Base-by-base conservation (phyloP, 345 rosid species). In the Angophora floribunda region DNA sequence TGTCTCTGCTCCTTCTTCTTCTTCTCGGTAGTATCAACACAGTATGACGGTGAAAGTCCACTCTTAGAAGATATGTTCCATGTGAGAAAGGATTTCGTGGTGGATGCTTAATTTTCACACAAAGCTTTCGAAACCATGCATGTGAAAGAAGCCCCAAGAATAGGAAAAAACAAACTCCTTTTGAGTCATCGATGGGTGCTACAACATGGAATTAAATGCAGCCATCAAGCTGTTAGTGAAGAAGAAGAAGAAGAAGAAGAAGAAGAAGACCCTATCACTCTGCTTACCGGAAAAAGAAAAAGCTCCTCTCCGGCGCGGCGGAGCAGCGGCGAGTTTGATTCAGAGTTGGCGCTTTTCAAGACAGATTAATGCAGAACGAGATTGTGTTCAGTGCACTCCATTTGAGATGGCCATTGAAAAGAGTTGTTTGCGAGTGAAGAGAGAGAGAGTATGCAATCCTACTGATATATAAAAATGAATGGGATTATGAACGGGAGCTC, bases 71-170 rank as follows among this genome's bases (percentile, higher is more conserved):
- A 89, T 89, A 87, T 85, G 70, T 79, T 91, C 82, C 91, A 89
- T 91, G 90, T 90, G 92, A 86, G 86, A 88, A 82, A 86, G 80
- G 88, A 82, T 51, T 61, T 28, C 21, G 87, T 41, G 85, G 86
- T 45, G 89, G 85, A 88, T 86, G 91, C 92, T 91, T 92, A 75
- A 88, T 89, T 82, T 90, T 87, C 87, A 91, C 97, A 93, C 96
- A 89, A 95, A 85, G 91, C 88, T 87, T 91, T 90, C 93, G 92
- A 92, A 93, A 61, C 91, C 91, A 85, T 90, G 92, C 95, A 94
- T 93, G 96, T 95, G 96, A 91, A 88, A 88, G 89, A 85, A 88
- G 41, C 47, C 47, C 82, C 47, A 5, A 75, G 4, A 17, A 75
- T 36, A 36, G 82, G 10, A 36, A 70, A 70, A 75, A 75, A 21